Conservation (phyloP, 2,329 filamentous ascomycete genomes). For the Dothideomycetidae sp. region DNA sequence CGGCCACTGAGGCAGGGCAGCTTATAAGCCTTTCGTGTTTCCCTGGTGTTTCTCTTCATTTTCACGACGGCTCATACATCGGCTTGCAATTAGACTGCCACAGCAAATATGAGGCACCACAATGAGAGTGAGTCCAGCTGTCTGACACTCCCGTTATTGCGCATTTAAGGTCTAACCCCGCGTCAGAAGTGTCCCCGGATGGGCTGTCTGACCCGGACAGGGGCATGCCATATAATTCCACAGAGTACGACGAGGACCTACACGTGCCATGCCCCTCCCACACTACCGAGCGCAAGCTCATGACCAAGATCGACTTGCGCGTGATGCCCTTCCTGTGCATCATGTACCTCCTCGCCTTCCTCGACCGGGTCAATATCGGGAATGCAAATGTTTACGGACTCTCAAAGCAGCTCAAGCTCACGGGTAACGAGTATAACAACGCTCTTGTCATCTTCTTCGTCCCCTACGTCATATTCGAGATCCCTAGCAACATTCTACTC, state of each 20-base stretch:
- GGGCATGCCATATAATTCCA: constrained; percentile 11
- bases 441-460: constrained; percentile 43
- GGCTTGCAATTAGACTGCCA: too few relatives aligned
- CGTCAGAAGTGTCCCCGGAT: constrained; percentile 6
- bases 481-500: constrained; percentile 38
- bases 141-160: too few relatives aligned
- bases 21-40: too few relatives aligned
- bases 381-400: constrained; percentile 40
- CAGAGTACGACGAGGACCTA: constrained; percentile 25
- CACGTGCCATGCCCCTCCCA: constrained; percentile 32
- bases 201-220: constrained; percentile 7
- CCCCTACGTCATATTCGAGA: constrained; percentile 39
- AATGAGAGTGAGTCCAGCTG: too few relatives aligned
- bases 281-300: constrained; percentile 34
- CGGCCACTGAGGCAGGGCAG: too few relatives aligned
- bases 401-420: constrained; percentile 31
- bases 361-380: constrained; percentile 39
- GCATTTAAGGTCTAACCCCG: too few relatives aligned
- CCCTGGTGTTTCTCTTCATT: too few relatives aligned
- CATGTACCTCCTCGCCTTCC: constrained; percentile 36
- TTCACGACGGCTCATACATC: too few relatives aligned
- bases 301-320: constrained; percentile 31
- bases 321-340: constrained; percentile 37
- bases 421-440: constrained; percentile 33
- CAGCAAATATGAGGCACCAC: too few relatives aligned